Evolutionary conservation across 352 stramenopile species (phyloP).

Genomic region (Phytophthora sp.): DNA sequence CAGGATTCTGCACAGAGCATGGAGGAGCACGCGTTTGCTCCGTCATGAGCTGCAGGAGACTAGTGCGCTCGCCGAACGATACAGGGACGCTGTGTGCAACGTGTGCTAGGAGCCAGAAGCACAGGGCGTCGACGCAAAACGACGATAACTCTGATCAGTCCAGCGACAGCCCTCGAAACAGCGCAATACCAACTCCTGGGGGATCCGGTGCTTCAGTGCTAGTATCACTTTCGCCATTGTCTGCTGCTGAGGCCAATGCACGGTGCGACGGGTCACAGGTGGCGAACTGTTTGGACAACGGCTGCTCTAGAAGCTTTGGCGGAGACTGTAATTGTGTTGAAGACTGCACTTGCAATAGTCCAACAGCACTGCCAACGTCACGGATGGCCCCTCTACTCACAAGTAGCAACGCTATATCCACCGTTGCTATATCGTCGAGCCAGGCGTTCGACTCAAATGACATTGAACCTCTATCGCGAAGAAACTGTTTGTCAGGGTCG

Average conservation of each 20-base stretch:
- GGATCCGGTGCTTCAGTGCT: constrained; percentile 11
- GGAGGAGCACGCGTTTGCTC: constrained; percentile 66
- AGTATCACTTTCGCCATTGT: constrained; percentile 18
- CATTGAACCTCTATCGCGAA: constrained; percentile 9
- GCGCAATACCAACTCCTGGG: constrained; percentile 10
- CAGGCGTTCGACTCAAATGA: constrained; percentile 8
- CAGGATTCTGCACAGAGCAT: constrained; percentile 71
- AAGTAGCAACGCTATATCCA: constrained; percentile 27
- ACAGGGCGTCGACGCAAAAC: constrained; percentile 5
- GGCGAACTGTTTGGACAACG: constrained; percentile 70
- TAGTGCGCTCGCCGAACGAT: constrained; percentile 49
- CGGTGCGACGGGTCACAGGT: constrained; percentile 44
- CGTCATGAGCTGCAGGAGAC: constrained; percentile 57
- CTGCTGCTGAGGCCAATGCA: constrained; percentile 19
- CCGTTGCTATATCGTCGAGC: constrained; percentile 10
- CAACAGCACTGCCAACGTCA: constrained; percentile 22
- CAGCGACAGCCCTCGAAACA: constrained; percentile 21
- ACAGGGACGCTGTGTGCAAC: constrained; percentile 46
- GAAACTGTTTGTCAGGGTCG: neutral
- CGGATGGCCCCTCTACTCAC: constrained; percentile 17
- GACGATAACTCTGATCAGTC: constrained; percentile 15
- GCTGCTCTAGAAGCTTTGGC: constrained; percentile 69
- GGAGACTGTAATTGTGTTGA: constrained; percentile 65
- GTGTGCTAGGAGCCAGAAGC: constrained; percentile 44
- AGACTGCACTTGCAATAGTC: constrained; percentile 59